These are phyloP conservation scores for Microcyclospora tardicrescens DNA, from an alignment of 2,329 filamentous ascomycete genomes.

Conservation along the genomic window DNA sequence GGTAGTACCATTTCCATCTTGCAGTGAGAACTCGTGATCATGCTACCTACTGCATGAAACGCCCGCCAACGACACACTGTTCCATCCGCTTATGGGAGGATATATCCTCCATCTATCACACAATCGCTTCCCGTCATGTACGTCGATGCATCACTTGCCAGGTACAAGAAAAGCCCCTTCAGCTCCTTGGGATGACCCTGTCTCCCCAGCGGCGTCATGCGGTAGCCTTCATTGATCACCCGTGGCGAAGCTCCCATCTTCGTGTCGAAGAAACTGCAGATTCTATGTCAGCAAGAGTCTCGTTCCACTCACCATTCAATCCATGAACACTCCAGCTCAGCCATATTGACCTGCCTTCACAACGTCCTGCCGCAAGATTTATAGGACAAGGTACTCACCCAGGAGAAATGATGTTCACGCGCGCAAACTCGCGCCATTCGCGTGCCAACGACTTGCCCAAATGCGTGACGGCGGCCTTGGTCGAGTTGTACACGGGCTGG, in stretches of 20 bases:
- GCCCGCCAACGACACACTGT: too few relatives aligned
- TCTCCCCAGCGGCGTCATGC: constrained; percentile 38
- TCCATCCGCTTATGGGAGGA: constrained; percentile 26
- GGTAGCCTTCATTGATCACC: constrained; percentile 34
- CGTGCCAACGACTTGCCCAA: constrained; percentile 43
- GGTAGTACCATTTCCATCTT: too few relatives aligned
- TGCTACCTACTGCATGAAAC: too few relatives aligned
- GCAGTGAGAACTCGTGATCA: too few relatives aligned
- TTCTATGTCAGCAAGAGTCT: background rate
- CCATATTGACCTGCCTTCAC: background rate
- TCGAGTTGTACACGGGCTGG: constrained; percentile 45
- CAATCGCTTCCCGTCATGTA: constrained; percentile 23
- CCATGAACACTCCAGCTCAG: too few relatives aligned
- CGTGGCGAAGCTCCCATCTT: constrained; percentile 38
- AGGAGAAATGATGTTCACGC: constrained; percentile 43
- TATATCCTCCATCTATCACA: constrained; percentile 24
- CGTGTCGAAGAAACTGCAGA: constrained; percentile 38
- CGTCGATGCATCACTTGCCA: constrained; percentile 21
- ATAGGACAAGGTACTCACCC: constrained; percentile 14
- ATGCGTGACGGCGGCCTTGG: constrained; percentile 44
- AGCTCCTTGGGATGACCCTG: constrained; percentile 22
- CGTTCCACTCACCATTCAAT: background rate
- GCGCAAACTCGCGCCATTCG: constrained; percentile 44
- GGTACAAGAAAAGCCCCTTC: constrained; percentile 22
- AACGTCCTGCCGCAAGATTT: background rate